Evolutionary conservation across 495 filamentous ascomycete species (phyloP), one percentile per base, ranked within the genome.

Genomic region (Sordaria brevicollis): DNA sequence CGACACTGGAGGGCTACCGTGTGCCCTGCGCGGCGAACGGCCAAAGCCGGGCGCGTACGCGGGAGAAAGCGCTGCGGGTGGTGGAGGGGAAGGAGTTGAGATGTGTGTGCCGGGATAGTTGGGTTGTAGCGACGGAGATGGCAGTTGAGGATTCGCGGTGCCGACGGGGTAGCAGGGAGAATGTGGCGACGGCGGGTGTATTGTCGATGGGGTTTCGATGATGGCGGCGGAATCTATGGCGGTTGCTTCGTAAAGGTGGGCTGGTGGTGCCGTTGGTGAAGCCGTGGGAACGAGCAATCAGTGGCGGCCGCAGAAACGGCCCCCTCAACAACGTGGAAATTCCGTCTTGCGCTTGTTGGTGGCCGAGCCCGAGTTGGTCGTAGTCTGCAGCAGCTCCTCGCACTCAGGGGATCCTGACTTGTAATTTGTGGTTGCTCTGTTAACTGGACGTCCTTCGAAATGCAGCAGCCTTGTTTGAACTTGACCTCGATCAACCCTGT

Each of bases 251-350:
- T 71, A 71, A 72, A 70, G 72, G 74, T 75, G 72, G 73, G 68
- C 68, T 74, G 82, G 57, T 68, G 76, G 67, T 70, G 77, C 71
- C 71, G 78, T 76, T 79, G 76, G 74, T 43, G 83, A 83, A 81
- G 82, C 82, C 83, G 83, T 84, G 78, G 81, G 81, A 76, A 74
- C 73, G 74, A 76, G 36, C 73, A 69, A 67, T 66, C n/a, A 69
- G 72, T 72, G 74, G 74, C 74, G 76, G 76, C 81, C 82, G 81
- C 74, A 75, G 77, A 70, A 73, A 83, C 81, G 82, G 80, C 81
- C 77, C 73, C 74, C 74, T 70, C 67, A 36, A 68, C 67, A 69
- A 69, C 62, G 72, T 65, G 37, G 29, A 67, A 67, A 69, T 66
- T 43, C 34, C 62, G 67, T 19, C 21, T 43, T 13, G 57, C 68